A percentile compares a stretch with the other conserved stretches of the same genome.
These are phyloP conservation scores for Dryas integrifolia DNA, from an alignment of 331 rosid genomes.

Conservation along the genomic window DNA sequence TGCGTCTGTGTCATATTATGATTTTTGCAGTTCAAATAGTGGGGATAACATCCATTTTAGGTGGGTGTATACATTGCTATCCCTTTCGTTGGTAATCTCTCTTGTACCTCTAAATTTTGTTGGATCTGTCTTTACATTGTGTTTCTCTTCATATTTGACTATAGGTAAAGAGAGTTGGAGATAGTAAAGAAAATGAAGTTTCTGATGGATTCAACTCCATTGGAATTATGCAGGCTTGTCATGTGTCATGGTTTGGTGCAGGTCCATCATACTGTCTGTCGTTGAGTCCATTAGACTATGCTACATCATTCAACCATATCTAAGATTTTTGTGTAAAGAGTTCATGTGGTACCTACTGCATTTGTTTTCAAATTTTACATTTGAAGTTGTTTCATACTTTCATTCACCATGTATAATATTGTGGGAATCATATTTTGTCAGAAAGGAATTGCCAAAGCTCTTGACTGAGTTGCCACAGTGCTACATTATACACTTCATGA, in stretches of 20 bases:
- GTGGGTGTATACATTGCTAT: conserved; percentile 34
- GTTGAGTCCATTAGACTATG: conserved; percentile 14
- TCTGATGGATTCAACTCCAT: conserved; percentile 24
- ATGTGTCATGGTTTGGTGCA: conserved; percentile 8
- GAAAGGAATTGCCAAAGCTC: conserved; percentile 6
- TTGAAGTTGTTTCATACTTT: conserved; percentile 17
- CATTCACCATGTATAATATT: conserved; percentile 18
- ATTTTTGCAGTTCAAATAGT: conserved; percentile 36
- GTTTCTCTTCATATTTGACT: conserved; percentile 17
- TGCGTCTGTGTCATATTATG: conserved; percentile 80
- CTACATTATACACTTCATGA: neutral
- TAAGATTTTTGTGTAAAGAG: conserved; percentile 18
- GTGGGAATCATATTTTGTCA: neutral
- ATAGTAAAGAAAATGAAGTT: conserved; percentile 31
- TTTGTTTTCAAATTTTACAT: neutral
- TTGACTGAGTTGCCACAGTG: neutral
- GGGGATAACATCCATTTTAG: conserved; percentile 44
- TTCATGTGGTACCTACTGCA: conserved; percentile 10
- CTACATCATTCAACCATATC: conserved; percentile 13
- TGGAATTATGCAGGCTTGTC: conserved; percentile 24
- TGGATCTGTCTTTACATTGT: conserved; percentile 20
- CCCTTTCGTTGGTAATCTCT: conserved; percentile 25
- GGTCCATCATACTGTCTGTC: conserved; percentile 9
- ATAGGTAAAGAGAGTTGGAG: conserved; percentile 37
- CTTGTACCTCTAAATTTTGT: conserved; percentile 10